These are phyloP conservation scores for Trametes gibbosa DNA, from an alignment of 768 basidiomycete species.

Conservation along the genomic window DNA sequence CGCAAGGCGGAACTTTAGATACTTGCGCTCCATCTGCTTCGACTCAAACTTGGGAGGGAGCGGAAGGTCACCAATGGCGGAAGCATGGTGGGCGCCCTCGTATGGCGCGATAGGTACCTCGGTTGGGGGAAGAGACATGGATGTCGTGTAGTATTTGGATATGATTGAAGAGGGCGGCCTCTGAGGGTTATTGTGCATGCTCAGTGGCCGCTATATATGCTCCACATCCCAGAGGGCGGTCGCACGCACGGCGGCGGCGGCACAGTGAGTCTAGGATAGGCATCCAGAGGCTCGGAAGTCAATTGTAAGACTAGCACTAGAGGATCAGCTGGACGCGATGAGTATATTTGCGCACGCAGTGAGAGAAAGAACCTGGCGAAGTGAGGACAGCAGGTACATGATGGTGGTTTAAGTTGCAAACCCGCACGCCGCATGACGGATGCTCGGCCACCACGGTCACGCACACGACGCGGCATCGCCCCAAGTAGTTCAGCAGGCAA, in stretches of 20 bases:
- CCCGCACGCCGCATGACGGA: background rate
- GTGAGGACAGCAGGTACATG: no score
- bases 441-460: no score
- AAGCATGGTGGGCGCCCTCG: background rate
- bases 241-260: no score
- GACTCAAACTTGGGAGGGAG: slow-evolving; percentile 32
- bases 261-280: no score
- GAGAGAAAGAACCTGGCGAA: background rate
- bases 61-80: background rate
- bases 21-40: slow-evolving; percentile 40
- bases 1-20: slow-evolving; percentile 43
- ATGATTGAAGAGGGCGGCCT: background rate
- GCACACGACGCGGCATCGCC: no score
- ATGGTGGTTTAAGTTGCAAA: no score
- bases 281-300: no score
- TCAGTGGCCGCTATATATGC: background rate
- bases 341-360: background rate
- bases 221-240: no score
- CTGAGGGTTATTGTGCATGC: background rate
- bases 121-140: background rate
- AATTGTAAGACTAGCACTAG: no score
- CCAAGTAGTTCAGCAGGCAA: no score
- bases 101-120: background rate
- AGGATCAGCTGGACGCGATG: background rate
- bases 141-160: background rate